These are phyloP conservation scores for Chlorella sp. DNA, from an alignment of 139 green algal species.

Conservation along the genomic window DNA sequence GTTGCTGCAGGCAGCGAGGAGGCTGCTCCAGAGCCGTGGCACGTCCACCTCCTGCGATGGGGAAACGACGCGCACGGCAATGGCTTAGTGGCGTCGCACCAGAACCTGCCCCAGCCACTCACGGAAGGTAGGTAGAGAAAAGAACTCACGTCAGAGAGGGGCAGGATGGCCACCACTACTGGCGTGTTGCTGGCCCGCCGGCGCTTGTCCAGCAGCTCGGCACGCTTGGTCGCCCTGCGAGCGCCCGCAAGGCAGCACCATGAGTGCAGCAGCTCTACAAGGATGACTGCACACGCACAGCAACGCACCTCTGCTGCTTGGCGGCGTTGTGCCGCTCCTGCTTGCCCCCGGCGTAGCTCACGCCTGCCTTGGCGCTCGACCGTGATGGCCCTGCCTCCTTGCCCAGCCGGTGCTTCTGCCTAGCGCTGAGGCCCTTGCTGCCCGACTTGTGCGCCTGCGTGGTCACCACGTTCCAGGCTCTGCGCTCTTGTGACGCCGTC, in stretches of 20 bases:
- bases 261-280: background rate
- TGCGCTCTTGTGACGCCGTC: background rate
- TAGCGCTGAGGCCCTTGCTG: conserved; percentile 53
- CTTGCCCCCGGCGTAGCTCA: conserved; percentile 32
- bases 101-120: background rate
- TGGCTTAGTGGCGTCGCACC: background rate
- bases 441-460: conserved; percentile 75
- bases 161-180: conserved; percentile 62
- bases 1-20: conserved; percentile 29
- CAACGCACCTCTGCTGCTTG: conserved; percentile 47
- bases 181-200: conserved; percentile 37
- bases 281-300: background rate
- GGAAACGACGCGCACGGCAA: background rate
- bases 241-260: background rate
- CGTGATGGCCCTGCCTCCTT: conserved; percentile 24
- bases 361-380: conserved; percentile 15
- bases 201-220: conserved; percentile 47
- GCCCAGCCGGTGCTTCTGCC: conserved; percentile 58
- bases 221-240: conserved; percentile 55
- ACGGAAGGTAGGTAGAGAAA: background rate
- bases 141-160: conserved; percentile 43
- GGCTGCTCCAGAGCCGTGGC: conserved; percentile 25
- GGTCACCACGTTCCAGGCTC: background rate
- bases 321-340: conserved; percentile 47
- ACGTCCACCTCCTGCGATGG: conserved; percentile 43